Conservation (phyloP, 345 rosid species). For the Brassica nigra region DNA sequence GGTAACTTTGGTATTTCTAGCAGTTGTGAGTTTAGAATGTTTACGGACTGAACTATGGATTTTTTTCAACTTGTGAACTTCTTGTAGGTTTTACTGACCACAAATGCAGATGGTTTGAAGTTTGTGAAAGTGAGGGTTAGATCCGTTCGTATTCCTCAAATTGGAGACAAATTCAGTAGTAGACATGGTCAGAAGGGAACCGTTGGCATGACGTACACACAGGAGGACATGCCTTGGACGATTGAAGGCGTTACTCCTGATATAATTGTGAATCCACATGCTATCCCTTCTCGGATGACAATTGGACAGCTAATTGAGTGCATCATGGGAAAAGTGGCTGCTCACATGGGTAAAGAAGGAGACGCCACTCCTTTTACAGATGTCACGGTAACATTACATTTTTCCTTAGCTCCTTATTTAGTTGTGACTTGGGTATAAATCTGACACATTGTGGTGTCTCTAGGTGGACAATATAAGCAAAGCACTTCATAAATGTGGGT, state of each 20-base stretch:
- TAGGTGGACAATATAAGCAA: constrained; percentile 98
- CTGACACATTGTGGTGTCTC: constrained; percentile 2
- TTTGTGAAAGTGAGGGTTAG: constrained; percentile 98
- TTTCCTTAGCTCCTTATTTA: constrained; percentile 7
- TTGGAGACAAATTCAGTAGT: constrained; percentile 98
- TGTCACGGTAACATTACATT: constrained; percentile 73
- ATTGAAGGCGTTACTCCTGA: constrained; percentile 95
- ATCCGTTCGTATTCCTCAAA: constrained; percentile 95
- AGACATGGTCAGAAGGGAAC: constrained; percentile 99
- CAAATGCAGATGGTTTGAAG: constrained; percentile 97
- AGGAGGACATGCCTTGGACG: constrained; percentile 99
- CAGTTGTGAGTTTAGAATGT: too few relatives aligned
- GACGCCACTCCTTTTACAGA: constrained; percentile 99
- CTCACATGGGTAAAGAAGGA: constrained; percentile 99
- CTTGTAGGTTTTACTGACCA: constrained; percentile 84
- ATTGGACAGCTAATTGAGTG: constrained; percentile 99
- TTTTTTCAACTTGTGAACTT: constrained; percentile 9
- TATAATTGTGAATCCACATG: constrained; percentile 95
- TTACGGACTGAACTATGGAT: not conserved
- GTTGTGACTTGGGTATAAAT: not conserved
- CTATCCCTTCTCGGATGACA: constrained; percentile 99
- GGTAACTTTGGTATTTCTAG: constrained; percentile 43
- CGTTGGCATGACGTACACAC: constrained; percentile 97
- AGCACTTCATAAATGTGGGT: constrained; percentile 97
- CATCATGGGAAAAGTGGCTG: constrained; percentile 99